Percentiles rank a stretch among this genome's conserved stretches.
phyloP scores from a whole-genome alignment of 192 early-diverging fungal species.

The Backusella psychrophila region DNA sequence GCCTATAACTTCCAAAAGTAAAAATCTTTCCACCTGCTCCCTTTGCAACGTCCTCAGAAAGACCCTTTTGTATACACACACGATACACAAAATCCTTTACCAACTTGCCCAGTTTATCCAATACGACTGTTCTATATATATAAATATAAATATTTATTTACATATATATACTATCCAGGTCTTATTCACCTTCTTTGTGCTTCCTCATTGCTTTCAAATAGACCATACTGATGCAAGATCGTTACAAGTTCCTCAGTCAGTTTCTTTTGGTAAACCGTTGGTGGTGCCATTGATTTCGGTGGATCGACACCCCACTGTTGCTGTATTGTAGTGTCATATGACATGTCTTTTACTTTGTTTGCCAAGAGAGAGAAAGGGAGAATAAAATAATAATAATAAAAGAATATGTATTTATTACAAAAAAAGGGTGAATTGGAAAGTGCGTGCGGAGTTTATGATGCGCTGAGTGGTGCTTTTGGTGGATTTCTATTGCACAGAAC shows the following conservation, averaged over 20 bases:
- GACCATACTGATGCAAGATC: conserved; percentile 68
- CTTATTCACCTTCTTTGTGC: conserved; percentile 68
- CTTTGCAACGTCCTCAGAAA: conserved; percentile 77
- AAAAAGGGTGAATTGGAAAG: not conserved
- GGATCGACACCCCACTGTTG: conserved; percentile 73
- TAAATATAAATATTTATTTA: not conserved
- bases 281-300: conserved; percentile 63
- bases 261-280: conserved; percentile 66
- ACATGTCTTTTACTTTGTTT: not conserved
- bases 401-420: no score
- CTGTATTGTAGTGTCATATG: conserved; percentile 13
- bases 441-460: not conserved
- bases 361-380: not conserved
- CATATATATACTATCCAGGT: not conserved
- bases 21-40: conserved; percentile 96
- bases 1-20: conserved; percentile 94
- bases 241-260: conserved; percentile 68
- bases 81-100: conserved; percentile 90
- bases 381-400: not conserved
- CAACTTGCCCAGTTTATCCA: conserved; percentile 81
- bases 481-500: no score
- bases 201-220: conserved; percentile 89
- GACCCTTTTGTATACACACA: conserved; percentile 60
- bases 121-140: conserved; percentile 66
- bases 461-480: not conserved